Percentiles rank a stretch among this genome's conserved stretches.
Evolutionary conservation across 352 stramenopile species (phyloP).

Genomic region (Phytophthora parvispora): DNA sequence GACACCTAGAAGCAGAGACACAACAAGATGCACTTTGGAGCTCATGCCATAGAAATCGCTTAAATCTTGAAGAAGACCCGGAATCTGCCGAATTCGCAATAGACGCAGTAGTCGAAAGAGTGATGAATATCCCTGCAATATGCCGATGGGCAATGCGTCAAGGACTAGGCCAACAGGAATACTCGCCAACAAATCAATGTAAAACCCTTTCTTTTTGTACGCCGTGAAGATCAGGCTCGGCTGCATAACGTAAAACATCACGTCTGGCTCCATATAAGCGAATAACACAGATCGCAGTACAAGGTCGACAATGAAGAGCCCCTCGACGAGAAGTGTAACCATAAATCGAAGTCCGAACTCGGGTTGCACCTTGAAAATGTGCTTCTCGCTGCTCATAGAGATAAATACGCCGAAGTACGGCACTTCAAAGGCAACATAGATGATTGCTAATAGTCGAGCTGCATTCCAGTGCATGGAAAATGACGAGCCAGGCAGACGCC

Average conservation of each 20-base stretch:
- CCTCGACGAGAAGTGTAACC: slow-evolving; percentile 49
- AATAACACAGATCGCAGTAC: slow-evolving; percentile 62
- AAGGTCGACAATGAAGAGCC: slow-evolving; percentile 67
- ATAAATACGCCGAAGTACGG: slow-evolving; percentile 82
- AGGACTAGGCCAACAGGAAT: slow-evolving; percentile 57
- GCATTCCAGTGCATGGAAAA: slow-evolving; percentile 74
- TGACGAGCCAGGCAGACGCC: slow-evolving; percentile 56
- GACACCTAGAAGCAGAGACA: slow-evolving; percentile 62
- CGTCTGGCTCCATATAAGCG: slow-evolving; percentile 65
- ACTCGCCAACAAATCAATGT: slow-evolving; percentile 55
- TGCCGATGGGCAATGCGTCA: slow-evolving; percentile 42
- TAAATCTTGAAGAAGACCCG: slow-evolving; percentile 53
- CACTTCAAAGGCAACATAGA: slow-evolving; percentile 77
- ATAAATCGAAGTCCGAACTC: slow-evolving; percentile 46
- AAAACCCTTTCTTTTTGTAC: slow-evolving; percentile 67
- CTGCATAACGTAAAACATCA: slow-evolving; percentile 68
- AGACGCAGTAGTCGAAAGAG: slow-evolving; percentile 60
- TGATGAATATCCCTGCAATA: slow-evolving; percentile 38
- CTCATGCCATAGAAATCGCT: slow-evolving; percentile 69
- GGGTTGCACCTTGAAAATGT: slow-evolving; percentile 49
- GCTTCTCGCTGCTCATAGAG: slow-evolving; percentile 59
- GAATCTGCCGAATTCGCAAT: slow-evolving; percentile 54
- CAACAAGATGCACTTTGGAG: slow-evolving; percentile 62
- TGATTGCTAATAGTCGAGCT: slow-evolving; percentile 45
- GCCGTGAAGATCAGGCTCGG: slow-evolving; percentile 62